Conservation (phyloP, 768 basidiomycete genomes). For the Tephrocybe sp. region DNA sequence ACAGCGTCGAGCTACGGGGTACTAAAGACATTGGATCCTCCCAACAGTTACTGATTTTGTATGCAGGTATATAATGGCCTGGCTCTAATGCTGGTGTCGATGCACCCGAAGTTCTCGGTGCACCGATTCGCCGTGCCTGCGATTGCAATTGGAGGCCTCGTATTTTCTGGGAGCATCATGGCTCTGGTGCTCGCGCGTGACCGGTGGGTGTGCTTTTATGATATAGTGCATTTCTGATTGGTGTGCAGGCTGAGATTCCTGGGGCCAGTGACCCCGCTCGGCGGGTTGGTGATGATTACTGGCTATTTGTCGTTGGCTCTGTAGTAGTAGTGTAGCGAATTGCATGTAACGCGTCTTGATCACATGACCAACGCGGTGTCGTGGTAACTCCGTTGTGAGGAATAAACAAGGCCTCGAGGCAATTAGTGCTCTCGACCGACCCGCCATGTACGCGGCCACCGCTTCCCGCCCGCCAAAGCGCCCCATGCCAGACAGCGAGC, state of each 20-base stretch:
- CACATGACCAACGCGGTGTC: conserved; percentile 41
- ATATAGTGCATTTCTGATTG: conserved; percentile 20
- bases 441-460: conserved; percentile 16
- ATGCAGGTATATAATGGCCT: conserved; percentile 69
- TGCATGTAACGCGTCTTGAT: conserved; percentile 13
- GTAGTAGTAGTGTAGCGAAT: conserved; percentile 23
- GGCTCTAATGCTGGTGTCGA: conserved; percentile 58
- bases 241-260: conserved; percentile 42
- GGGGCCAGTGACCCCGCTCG: conserved; percentile 69
- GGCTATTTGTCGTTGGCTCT: conserved; percentile 59
- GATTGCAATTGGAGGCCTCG: conserved; percentile 50
- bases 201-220: conserved; percentile 25
- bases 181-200: conserved; percentile 50
- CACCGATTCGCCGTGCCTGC: conserved; percentile 71
- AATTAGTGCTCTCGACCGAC: neutral
- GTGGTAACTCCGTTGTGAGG: conserved; percentile 33
- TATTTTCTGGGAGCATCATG: conserved; percentile 69
- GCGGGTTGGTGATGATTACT: conserved; percentile 62
- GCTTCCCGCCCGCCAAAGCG: conserved; percentile 44
- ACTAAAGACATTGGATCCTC: conserved; percentile 16
- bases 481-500: conserved; percentile 37
- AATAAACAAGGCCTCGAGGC: conserved; percentile 19
- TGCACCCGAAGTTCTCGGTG: conserved; percentile 57
- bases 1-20: conserved; percentile 68
- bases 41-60: neutral